Conservation (phyloP, 2,329 filamentous ascomycete genomes). For the Cladosporium cucumerinum region DNA sequence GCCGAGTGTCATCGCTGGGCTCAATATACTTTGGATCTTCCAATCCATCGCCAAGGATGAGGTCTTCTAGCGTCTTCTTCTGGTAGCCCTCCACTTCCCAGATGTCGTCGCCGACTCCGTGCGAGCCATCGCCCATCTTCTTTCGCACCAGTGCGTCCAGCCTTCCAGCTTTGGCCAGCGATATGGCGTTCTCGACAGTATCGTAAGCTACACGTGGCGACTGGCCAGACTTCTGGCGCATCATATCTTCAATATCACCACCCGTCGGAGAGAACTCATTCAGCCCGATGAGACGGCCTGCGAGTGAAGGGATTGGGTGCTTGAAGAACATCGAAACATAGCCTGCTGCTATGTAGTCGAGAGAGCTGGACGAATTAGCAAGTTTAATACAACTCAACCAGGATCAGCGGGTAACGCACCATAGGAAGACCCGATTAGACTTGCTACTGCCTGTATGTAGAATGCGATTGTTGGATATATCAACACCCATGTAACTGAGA, state of each 20-base stretch:
- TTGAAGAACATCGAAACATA: not conserved
- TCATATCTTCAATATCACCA: not conserved
- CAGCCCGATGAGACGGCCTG: not conserved
- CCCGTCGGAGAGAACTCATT: not conserved
- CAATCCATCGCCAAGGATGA: not conserved
- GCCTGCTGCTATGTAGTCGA: not conserved
- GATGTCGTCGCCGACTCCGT: not conserved
- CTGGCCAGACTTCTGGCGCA: not conserved
- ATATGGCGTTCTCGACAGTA: not conserved
- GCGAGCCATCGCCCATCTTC: not conserved
- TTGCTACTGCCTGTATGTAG: not conserved
- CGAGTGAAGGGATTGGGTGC: not conserved
- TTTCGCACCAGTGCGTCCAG: not conserved
- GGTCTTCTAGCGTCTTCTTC: not conserved
- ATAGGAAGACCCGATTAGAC: not conserved
- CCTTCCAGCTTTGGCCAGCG: not conserved
- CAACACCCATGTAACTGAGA: slow-evolving; percentile 1
- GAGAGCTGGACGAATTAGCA: not conserved
- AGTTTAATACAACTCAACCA: not conserved
- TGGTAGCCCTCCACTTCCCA: not conserved
- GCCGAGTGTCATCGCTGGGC: not conserved
- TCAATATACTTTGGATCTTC: not conserved
- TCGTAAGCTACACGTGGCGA: not conserved
- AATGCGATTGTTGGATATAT: slow-evolving; percentile 2
- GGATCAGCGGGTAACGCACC: not conserved